phyloP scores from a whole-genome alignment of 2,329 filamentous ascomycete genomes.

The Claviceps maximensis region DNA sequence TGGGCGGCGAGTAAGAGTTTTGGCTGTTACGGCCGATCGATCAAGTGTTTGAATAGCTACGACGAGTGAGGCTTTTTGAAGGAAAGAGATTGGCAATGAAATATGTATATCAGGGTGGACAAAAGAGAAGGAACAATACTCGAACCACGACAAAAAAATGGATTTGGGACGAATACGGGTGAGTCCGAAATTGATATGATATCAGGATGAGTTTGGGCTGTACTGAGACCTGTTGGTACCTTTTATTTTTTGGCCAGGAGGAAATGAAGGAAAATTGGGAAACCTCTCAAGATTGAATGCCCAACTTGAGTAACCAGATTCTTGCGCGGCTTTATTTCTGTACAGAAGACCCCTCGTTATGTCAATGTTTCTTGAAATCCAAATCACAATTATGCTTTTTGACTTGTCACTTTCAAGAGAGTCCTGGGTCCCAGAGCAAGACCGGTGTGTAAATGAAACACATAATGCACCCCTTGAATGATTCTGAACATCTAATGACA shows the following conservation, averaged over 20 bases:
- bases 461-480: too few relatives aligned
- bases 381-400: neutral
- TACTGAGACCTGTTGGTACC: neutral
- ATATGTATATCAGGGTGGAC: neutral
- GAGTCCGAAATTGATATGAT: neutral
- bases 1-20: constrained; percentile 28
- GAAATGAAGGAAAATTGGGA: neutral
- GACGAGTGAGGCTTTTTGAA: too few relatives aligned
- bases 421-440: neutral
- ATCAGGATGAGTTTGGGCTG: neutral
- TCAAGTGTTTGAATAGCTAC: too few relatives aligned
- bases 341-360: neutral
- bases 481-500: too few relatives aligned
- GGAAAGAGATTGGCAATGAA: too few relatives aligned
- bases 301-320: neutral
- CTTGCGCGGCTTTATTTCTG: neutral
- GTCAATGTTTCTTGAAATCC: neutral
- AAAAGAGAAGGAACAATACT: neutral
- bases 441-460: neutral
- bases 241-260: neutral
- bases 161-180: too few relatives aligned
- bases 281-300: neutral
- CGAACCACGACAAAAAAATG: neutral
- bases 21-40: neutral
- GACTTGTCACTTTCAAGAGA: neutral